Base-by-base conservation (phyloP, 805 yeast genomes). In the Brettanomyces nanus region DNA sequence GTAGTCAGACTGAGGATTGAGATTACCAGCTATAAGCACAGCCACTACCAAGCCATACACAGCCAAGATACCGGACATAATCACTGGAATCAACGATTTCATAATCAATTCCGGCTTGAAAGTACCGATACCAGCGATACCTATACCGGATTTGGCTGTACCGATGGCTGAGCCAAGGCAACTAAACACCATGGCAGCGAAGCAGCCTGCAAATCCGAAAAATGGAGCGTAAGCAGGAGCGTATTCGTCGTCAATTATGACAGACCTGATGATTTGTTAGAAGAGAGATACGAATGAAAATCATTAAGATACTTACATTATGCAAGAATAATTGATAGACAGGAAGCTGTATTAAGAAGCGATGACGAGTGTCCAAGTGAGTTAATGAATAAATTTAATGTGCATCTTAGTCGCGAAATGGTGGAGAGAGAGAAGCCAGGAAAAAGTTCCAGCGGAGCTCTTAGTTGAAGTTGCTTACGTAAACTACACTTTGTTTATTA, bases 131-230 rank as follows among this genome's bases (percentile, higher is more conserved):
- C 97, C 99, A 23, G 97, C 69, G 52, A 92, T 92, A 72, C 99
- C 99, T 46, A 92, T 80, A 42, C 99, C 99, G 32, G 95, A 84
- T 63, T 92, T 92, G 45, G 97, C 97, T 3, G 97, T 90, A 41
- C 98, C 99, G 49, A 87, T 80, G 44, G 97, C 97, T 4, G 99
- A 97, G 45, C 99, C 99, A n/a, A 90, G 80, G 56, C 95, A 85
- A 41, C 94, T 80, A 42, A 90, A 68, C 19, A 85, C 74, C 85
- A 86, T 85, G 36, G 96, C 95, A 33, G 86, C 80, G 5, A 92
- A 86, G 65, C 97, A 89, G 33, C 97, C 98, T 28, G 97, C 96
- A 63, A 90, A 87, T 30, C 98, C 98, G 58, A 92, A 79, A 61
- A 92, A 92, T 43, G 98, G 97, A 13, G 98, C 97, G 63, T 83